Percentiles rank a stretch among this genome's conserved stretches.
These are phyloP conservation scores for Pisolithus tinctorius DNA, from an alignment of 768 basidiomycete species.

Conservation along the genomic window DNA sequence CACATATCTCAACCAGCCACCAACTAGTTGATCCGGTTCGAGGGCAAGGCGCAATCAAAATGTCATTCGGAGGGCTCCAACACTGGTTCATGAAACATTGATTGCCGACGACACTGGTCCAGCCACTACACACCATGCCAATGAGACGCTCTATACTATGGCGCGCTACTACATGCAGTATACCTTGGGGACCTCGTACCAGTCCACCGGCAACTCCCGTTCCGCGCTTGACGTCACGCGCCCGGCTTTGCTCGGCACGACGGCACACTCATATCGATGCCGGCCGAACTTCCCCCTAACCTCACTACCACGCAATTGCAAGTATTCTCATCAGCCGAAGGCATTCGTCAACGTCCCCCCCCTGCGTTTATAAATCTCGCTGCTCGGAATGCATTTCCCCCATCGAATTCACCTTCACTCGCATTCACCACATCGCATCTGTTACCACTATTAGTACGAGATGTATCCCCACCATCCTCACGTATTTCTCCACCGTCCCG, in stretches of 20 bases:
- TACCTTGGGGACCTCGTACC: too few species aligned
- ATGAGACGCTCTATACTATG: too few species aligned
- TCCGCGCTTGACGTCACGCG: neutral
- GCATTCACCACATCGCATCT: neutral
- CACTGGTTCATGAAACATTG: too few species aligned
- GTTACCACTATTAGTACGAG: neutral
- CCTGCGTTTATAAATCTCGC: conserved; percentile 10
- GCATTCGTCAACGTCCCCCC: conserved; percentile 13
- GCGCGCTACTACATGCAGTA: too few species aligned
- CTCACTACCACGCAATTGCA: neutral
- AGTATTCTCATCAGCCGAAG: conserved; percentile 13
- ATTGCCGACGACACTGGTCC: too few species aligned
- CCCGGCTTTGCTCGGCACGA: neutral
- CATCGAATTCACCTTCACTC: neutral
- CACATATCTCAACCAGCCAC: too few species aligned
- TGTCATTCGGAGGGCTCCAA: too few species aligned
- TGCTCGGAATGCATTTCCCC: neutral
- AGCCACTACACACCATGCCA: too few species aligned
- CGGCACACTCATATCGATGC: neutral
- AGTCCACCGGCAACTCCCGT: neutral
- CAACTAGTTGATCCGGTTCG: too few species aligned
- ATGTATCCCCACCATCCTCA: conserved; percentile 19
- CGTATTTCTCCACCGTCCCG: conserved; percentile 27
- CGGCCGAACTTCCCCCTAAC: neutral
- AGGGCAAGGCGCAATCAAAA: too few species aligned